A percentile compares a stretch with the other conserved stretches of the same genome.
Conservation (phyloP, 257 asterid genomes). For the Sherardia arvensis region DNA sequence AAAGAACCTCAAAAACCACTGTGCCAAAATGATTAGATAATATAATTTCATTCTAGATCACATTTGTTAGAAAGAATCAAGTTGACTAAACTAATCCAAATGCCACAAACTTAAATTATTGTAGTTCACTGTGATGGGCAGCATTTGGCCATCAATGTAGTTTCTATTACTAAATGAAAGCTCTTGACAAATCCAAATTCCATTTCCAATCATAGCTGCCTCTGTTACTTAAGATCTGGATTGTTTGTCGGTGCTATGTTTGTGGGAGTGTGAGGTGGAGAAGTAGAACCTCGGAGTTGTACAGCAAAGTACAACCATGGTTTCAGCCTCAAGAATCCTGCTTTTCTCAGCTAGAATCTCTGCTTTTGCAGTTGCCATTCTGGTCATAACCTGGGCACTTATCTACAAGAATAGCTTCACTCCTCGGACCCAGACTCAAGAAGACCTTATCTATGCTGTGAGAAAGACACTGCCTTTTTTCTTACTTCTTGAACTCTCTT, state of each 20-base stretch:
- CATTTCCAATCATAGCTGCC: not conserved
- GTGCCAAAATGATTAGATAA: not conserved
- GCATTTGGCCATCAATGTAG: not conserved
- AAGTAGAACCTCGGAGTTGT: not conserved
- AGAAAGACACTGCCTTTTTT: not conserved
- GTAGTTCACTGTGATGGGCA: not conserved
- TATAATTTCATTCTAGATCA: too few species aligned
- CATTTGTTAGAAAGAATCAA: not conserved
- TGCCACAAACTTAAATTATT: not conserved
- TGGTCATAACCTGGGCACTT: conserved; percentile 64
- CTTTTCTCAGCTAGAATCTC: conserved; percentile 57
- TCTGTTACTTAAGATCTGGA: conserved; percentile 3
- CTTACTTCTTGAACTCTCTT: not conserved
- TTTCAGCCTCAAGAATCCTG: conserved; percentile 23
- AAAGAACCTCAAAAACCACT: not conserved
- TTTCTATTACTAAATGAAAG: not conserved
- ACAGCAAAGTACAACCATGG: conserved; percentile 28
- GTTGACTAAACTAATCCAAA: conserved; percentile 1
- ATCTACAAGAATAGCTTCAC: conserved; percentile 57
- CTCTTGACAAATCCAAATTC: not conserved
- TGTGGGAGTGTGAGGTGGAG: conserved; percentile 1
- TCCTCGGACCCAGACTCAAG: conserved; percentile 45
- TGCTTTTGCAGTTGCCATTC: conserved; percentile 55
- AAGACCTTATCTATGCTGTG: conserved; percentile 63
- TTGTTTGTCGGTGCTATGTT: conserved; percentile 20